phyloP scores from a whole-genome alignment of 2,329 filamentous ascomycete species.

The Verticillium dahliae region DNA sequence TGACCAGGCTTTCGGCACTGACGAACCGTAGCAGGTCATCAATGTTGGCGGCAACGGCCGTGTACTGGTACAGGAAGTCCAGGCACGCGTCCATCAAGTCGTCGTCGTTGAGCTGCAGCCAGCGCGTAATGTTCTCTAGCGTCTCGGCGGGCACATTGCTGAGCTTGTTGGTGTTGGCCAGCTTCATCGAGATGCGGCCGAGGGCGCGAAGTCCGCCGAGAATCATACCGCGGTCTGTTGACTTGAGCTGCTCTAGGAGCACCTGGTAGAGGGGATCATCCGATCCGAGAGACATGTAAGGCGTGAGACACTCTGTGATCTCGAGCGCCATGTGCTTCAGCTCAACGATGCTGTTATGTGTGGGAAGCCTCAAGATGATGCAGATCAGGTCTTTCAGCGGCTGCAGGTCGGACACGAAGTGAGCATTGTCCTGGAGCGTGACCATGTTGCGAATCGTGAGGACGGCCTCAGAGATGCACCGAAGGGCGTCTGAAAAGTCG shows the following conservation, averaged over 20 bases:
- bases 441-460: constrained; percentile 93
- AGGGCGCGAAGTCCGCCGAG: constrained; percentile 75
- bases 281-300: constrained; percentile 65
- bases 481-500: constrained; percentile 62
- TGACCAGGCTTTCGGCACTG: constrained; percentile 61
- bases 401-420: constrained; percentile 34
- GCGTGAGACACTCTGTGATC: constrained; percentile 84
- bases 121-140: constrained; percentile 63
- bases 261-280: constrained; percentile 75
- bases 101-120: constrained; percentile 79
- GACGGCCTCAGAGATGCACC: constrained; percentile 77
- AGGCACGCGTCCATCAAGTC: constrained; percentile 82
- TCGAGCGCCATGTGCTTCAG: constrained; percentile 88
- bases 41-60: constrained; percentile 77
- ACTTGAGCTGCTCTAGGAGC: constrained; percentile 57
- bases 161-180: constrained; percentile 72
- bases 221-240: constrained; percentile 74
- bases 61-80: constrained; percentile 95
- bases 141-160: constrained; percentile 59
- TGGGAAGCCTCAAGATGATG: constrained; percentile 72
- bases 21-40: constrained; percentile 60
- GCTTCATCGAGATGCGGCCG: constrained; percentile 80
- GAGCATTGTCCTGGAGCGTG: constrained; percentile 84
- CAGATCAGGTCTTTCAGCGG: constrained; percentile 76
- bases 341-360: constrained; percentile 67